Base-by-base conservation (phyloP, 169 alveolate species). In the Cryptosporidium andersoni region DNA sequence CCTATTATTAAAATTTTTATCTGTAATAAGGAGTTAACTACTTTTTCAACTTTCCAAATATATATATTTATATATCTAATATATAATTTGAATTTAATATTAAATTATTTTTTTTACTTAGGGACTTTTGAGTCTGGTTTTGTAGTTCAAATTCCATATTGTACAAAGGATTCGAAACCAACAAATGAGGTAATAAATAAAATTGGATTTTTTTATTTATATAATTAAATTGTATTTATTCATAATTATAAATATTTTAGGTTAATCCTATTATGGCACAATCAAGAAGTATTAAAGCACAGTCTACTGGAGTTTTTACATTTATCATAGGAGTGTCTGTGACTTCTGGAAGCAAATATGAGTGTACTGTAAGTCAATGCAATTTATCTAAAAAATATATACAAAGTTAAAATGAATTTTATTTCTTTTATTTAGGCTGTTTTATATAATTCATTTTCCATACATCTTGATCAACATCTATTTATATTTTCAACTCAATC, bases 241-340 rank as follows among this genome's bases (percentile, higher is more conserved):
- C 16, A 11, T 11, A 1, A 49, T 49, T n/a, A 49, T 11, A 49
- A 11, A 49, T 11, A 49, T 25, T 47, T 64, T 6, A 74, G 85
- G 85, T 74, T 74, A 68, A 74, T 55, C 85, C 85, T 4, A 8
- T 74, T 25, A 74, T 74, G 85, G 85, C 85, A 16, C 85, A 74
- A 49, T 47, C 85, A 14, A 37, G 67, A 3, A 74, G 34, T 43
- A 74, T 74, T 43, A 56, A 74, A 40, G 85, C 74, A 12, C 52
- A 62, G 1, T 56, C 74, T 11, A 48, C 49, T n/a, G 85, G 85
- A 47, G 60, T 74, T 45, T 74, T 74, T 55, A 74, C 85, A 47
- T 74, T 74, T 45, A 48, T 74, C 4, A 14, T 74, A 34, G 67
- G 67, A 34, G 85, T 74, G 14, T 74, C 85, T 16, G 85, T 74